phyloP scores from a whole-genome alignment of 345 rosid genomes.

The Kernera saxatilis region DNA sequence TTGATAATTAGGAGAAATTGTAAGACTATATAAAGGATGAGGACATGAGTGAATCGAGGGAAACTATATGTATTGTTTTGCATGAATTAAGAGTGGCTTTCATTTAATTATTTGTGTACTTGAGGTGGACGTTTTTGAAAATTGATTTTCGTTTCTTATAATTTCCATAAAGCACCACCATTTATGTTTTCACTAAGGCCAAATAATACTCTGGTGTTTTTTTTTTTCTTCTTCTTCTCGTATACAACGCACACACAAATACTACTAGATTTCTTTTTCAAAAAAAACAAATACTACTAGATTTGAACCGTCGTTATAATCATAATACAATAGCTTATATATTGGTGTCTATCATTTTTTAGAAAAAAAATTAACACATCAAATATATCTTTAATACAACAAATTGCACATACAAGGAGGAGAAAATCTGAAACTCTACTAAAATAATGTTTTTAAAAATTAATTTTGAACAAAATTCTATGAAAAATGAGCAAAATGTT shows the following conservation, averaged over 20 bases:
- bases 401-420: too few relatives aligned
- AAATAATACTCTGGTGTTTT: not conserved
- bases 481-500: not conserved
- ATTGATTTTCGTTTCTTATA: not conserved
- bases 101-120: not conserved
- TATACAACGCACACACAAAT: too few relatives aligned
- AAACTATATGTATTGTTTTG: constrained; percentile 6
- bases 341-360: too few relatives aligned
- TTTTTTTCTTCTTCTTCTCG: too few relatives aligned
- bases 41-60: constrained; percentile 3
- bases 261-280: too few relatives aligned
- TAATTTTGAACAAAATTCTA: not conserved
- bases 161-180: too few relatives aligned
- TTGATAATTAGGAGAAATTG: not conserved
- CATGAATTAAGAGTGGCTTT: constrained; percentile 8
- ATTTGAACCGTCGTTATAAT: too few relatives aligned
- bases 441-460: not conserved
- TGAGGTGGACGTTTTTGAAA: constrained; percentile 6
- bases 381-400: too few relatives aligned
- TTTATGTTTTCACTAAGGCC: not conserved
- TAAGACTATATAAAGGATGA: constrained; percentile 12
- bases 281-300: too few relatives aligned
- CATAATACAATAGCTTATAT: too few relatives aligned
- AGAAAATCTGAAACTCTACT: too few relatives aligned
- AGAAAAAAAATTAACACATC: too few relatives aligned